These are phyloP conservation scores for Chalaropsis thielavioides DNA, from an alignment of 2,329 filamentous ascomycete genomes.

Conservation along the genomic window DNA sequence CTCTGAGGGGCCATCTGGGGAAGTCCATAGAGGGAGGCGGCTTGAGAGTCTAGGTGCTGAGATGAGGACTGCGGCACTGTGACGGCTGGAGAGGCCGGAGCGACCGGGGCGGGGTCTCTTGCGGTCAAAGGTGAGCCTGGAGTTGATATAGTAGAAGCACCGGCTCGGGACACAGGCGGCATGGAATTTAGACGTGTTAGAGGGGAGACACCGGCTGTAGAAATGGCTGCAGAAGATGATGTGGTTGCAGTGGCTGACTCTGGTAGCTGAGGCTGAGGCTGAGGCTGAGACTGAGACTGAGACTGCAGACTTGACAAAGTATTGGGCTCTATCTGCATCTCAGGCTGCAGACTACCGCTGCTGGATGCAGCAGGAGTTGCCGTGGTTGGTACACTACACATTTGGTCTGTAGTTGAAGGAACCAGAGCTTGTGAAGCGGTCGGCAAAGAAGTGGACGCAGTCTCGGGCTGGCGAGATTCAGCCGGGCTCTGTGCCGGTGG, in stretches of 20 bases:
- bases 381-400: background rate
- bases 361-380: background rate
- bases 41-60: background rate
- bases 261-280: background rate
- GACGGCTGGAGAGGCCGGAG: background rate
- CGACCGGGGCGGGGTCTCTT: background rate
- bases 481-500: background rate
- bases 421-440: background rate
- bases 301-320: background rate
- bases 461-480: background rate
- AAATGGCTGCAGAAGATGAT: background rate
- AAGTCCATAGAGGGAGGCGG: background rate
- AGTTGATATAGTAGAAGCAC: background rate
- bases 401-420: background rate
- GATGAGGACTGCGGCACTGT: too few relatives aligned
- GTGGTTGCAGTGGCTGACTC: background rate
- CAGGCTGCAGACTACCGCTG: background rate
- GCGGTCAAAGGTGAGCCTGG: background rate
- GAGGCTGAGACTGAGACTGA: background rate
- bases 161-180: background rate
- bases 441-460: background rate
- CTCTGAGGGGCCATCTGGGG: background rate
- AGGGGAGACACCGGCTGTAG: background rate
- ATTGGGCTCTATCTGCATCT: background rate
- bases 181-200: background rate